These are phyloP conservation scores for Capsicum chinense DNA, from an alignment of 257 asterid species.

Conservation along the genomic window DNA sequence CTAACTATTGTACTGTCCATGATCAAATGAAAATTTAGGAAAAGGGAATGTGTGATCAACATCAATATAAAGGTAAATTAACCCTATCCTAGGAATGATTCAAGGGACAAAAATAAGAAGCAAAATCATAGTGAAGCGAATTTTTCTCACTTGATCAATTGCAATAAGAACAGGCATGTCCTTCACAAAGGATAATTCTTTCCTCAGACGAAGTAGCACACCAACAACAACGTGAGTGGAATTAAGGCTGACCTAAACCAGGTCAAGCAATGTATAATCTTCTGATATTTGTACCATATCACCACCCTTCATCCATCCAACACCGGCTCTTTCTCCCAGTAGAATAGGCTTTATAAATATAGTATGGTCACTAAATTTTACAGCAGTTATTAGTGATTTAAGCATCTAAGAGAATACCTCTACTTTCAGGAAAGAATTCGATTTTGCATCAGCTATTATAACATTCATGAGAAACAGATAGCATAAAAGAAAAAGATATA, in stretches of 20 bases:
- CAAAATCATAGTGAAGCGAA: slow-evolving; percentile 5
- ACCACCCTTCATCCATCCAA: slow-evolving; percentile 73
- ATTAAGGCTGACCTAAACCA: slow-evolving; percentile 72
- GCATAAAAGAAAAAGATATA: no score
- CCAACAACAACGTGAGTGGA: slow-evolving; percentile 87
- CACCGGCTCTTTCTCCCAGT: slow-evolving; percentile 95
- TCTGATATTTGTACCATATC: slow-evolving; percentile 64
- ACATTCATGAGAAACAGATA: no score
- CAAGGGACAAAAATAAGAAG: slow-evolving; percentile 21
- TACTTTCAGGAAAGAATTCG: no score
- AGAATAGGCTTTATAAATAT: slow-evolving; percentile 50
- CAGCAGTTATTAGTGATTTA: no score
- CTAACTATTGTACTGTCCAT: slow-evolving; percentile 89
- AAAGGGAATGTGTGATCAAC: slow-evolving; percentile 28
- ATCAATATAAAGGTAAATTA: slow-evolving; percentile 34
- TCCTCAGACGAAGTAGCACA: slow-evolving; percentile 82
- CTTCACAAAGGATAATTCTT: slow-evolving; percentile 80
- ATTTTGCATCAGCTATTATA: no score
- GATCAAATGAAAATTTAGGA: slow-evolving; percentile 25
- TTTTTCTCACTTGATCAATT: slow-evolving; percentile 79
- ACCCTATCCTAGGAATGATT: slow-evolving; percentile 11
- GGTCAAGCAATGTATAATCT: slow-evolving; percentile 71
- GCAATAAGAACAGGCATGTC: slow-evolving; percentile 91
- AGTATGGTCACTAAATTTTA: no score
- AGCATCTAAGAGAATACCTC: no score